Evolutionary conservation across 2,329 filamentous ascomycete species (phyloP), one percentile per base, ranked within the genome.

Genomic region (Aureobasidium sp.): DNA sequence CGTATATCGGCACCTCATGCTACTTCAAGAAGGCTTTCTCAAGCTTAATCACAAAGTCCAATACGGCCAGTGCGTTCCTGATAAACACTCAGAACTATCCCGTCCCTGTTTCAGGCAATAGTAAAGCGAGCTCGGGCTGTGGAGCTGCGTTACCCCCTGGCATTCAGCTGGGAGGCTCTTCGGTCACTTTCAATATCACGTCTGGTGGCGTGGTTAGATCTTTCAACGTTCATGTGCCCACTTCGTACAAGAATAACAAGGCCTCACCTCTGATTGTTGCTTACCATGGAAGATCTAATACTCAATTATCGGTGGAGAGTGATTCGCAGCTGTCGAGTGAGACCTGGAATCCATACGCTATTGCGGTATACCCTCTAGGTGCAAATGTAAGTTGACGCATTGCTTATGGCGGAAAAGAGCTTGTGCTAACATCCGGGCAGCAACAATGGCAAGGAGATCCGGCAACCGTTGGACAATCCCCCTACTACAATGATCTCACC

Each of bases 271-370:
- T 82, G 34, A 79, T 81, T 44, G 68, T 82, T 37, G 79, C 79
- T 7, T 82, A 76, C 66, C 79, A 82, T 61, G 80, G 79, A 3
- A 72, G 75, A 5, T 68, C 65, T 17, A 73, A 76, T 53, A 70
- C 71, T 31, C 73, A 74, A 37, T 65, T 69, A 31, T 70, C 72
- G 8, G 73, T 80, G 63, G 75, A 77, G 65, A 63, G 68, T 3
- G 71, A 81, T 1, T 77, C 78, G 8, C 73, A 76, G 48, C 80
- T 81, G 65, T 77, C 76, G 39, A 77, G 79, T 53, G 68, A 74
- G 14, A 68, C 69, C 1, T 78, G 77, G 67, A 80, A 79, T 37
- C 75, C 75, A 6, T 65, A 78, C 31, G 74, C 73, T 1, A 77
- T 80, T 56, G 71, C 73, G 4, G 72, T 79, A 1, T 81, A 80